Percentiles rank a stretch among this genome's conserved stretches.
phyloP scores from a whole-genome alignment of 106 monocot species.

The Amphibolis antarctica region DNA sequence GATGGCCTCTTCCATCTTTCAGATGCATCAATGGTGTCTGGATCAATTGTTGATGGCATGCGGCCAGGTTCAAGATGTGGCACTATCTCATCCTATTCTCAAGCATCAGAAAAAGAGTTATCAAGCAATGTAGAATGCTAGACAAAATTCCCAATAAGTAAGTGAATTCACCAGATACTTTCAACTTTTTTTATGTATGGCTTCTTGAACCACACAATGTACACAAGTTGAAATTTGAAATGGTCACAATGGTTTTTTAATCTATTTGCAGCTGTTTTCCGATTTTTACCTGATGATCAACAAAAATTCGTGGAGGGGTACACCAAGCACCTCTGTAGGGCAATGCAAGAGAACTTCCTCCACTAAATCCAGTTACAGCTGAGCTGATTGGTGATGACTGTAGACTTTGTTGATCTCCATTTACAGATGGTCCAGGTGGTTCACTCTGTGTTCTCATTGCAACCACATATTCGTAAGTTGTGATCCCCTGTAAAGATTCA shows the following conservation, averaged over 20 bases:
- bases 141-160: background rate
- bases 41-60: slow-evolving; percentile 42
- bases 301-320: slow-evolving; percentile 43
- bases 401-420: slow-evolving; percentile 37
- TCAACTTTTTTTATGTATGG: too few relatives aligned
- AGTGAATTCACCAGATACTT: too few relatives aligned
- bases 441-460: slow-evolving; percentile 63
- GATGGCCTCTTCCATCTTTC: slow-evolving; percentile 19
- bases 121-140: background rate
- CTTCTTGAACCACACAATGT: too few relatives aligned
- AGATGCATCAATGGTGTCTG: slow-evolving; percentile 21
- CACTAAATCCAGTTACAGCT: slow-evolving; percentile 46
- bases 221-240: too few relatives aligned
- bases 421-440: slow-evolving; percentile 33
- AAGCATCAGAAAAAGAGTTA: background rate
- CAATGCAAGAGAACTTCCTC: slow-evolving; percentile 38
- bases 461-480: slow-evolving; percentile 65
- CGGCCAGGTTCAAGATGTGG: slow-evolving; percentile 40
- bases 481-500: slow-evolving; percentile 36
- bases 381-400: slow-evolving; percentile 54
- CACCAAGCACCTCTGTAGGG: slow-evolving; percentile 64
- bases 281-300: slow-evolving; percentile 33
- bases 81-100: slow-evolving; percentile 36
- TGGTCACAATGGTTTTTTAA: too few relatives aligned
- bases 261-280: too few relatives aligned